Conservation (phyloP, 2,329 filamentous ascomycete species). For the Beauveria sp. region DNA sequence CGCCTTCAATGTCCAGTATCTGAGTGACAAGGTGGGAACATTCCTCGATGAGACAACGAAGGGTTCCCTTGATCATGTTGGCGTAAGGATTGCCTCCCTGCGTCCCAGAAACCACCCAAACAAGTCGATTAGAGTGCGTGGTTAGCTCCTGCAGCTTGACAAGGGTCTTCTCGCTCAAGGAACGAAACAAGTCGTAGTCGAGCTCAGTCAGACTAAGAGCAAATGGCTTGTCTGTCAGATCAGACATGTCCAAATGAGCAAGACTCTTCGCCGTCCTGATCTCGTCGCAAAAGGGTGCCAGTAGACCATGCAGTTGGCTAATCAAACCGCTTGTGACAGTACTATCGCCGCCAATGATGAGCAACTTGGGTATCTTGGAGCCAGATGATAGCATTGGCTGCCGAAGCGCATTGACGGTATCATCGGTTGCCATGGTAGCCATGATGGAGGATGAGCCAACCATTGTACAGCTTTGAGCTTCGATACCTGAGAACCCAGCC, state of each 20-base stretch:
- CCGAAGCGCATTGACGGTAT: neutral
- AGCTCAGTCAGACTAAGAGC: neutral
- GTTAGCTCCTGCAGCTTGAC: conserved; percentile 1
- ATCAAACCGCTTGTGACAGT: neutral
- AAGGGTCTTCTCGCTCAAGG: neutral
- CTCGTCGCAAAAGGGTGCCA: neutral
- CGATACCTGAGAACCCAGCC: neutral
- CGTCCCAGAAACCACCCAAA: neutral
- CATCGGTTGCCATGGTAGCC: neutral
- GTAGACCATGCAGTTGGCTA: neutral
- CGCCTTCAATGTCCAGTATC: neutral
- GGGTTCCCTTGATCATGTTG: conserved; percentile 2
- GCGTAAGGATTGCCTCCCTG: neutral
- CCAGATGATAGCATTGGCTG: neutral
- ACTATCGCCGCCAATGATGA: neutral
- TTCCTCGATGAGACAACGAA: neutral
- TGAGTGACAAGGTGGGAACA: neutral
- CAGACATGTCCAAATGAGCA: neutral
- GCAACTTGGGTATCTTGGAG: neutral
- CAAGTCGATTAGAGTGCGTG: neutral
- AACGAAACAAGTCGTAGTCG: neutral
- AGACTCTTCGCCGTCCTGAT: neutral
- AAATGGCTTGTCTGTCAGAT: neutral
- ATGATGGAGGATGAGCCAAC: neutral
- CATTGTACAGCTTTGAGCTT: neutral